A percentile compares a stretch with the other conserved stretches of the same genome.
Conservation (phyloP, 352 stramenopile genomes). For the Phytophthora idaei region DNA sequence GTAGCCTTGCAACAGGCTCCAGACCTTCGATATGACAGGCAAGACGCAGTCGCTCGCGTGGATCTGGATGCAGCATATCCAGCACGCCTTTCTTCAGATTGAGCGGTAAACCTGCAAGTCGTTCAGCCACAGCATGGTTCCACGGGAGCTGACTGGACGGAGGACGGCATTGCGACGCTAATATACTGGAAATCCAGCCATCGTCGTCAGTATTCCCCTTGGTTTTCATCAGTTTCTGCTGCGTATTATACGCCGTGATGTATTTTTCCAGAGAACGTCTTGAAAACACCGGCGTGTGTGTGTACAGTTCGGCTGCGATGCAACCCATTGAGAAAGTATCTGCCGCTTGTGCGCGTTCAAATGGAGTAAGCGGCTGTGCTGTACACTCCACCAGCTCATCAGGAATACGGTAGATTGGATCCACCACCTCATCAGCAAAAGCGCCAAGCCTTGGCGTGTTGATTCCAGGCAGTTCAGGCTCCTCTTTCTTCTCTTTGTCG, state of each 20-base stretch:
- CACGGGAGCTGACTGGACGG: slow-evolving; percentile 23
- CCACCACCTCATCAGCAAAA: slow-evolving; percentile 49
- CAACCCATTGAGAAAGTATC: slow-evolving; percentile 75
- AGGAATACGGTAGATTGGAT: slow-evolving; percentile 47
- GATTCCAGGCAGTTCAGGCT: slow-evolving; percentile 8
- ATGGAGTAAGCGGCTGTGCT: slow-evolving; percentile 24
- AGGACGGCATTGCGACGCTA: slow-evolving; percentile 13
- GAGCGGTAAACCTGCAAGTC: slow-evolving; percentile 41
- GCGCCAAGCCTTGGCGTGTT: slow-evolving; percentile 7
- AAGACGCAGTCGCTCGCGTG: slow-evolving; percentile 41
- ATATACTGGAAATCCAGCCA: slow-evolving; percentile 40
- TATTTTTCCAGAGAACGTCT: slow-evolving; percentile 51
- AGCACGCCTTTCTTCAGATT: slow-evolving; percentile 62
- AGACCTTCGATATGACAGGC: slow-evolving; percentile 39
- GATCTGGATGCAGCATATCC: slow-evolving; percentile 56
- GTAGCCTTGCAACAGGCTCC: slow-evolving; percentile 18
- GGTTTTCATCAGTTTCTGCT: slow-evolving; percentile 7
- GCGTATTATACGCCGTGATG: slow-evolving; percentile 21
- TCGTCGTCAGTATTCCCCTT: slow-evolving; percentile 1
- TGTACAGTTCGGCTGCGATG: slow-evolving; percentile 76
- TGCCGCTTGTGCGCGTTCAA: slow-evolving; percentile 44
- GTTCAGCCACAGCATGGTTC: slow-evolving; percentile 33
- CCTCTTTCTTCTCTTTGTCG: slow-evolving; percentile 12
- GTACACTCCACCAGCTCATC: slow-evolving; percentile 11
- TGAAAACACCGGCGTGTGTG: slow-evolving; percentile 61